These are phyloP conservation scores for Setomelanomma holmii DNA, from an alignment of 2,329 filamentous ascomycete species.

Conservation along the genomic window DNA sequence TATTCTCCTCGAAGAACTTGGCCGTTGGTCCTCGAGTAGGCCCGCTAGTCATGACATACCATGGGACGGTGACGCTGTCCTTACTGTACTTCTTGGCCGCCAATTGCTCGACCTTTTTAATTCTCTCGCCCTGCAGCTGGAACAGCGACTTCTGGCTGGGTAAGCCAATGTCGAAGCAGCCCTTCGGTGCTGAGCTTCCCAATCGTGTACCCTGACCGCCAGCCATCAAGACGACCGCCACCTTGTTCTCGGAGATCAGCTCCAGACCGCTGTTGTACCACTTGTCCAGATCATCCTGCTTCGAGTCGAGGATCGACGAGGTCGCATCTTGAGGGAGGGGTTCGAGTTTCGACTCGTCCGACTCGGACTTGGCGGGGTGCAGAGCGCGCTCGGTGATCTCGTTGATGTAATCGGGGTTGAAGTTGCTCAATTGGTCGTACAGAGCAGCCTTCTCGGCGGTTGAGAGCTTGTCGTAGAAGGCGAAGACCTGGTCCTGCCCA, in stretches of 20 bases:
- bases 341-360: slow-evolving; percentile 69
- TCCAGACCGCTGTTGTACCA: slow-evolving; percentile 81
- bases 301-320: slow-evolving; percentile 91
- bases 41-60: slow-evolving; percentile 99
- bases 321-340: slow-evolving; percentile 86
- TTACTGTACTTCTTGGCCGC: slow-evolving; percentile 73
- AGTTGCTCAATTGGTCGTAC: slow-evolving; percentile 79
- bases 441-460: slow-evolving; percentile 76
- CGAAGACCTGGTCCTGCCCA: slow-evolving; percentile 81
- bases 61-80: slow-evolving; percentile 73
- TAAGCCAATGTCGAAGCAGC: slow-evolving; percentile 95
- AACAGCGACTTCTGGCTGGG: slow-evolving; percentile 94
- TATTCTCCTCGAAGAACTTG: slow-evolving; percentile 87
- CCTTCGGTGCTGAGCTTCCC: slow-evolving; percentile 94
- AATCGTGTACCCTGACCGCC: slow-evolving; percentile 95
- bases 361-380: slow-evolving; percentile 71
- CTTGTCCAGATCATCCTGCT: slow-evolving; percentile 74
- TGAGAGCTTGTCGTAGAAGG: slow-evolving; percentile 83
- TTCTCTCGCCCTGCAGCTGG: slow-evolving; percentile 96
- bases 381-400: slow-evolving; percentile 82
- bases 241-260: slow-evolving; percentile 71
- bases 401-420: slow-evolving; percentile 89
- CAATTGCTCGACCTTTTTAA: slow-evolving; percentile 82
- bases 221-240: slow-evolving; percentile 92
- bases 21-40: slow-evolving; percentile 92